Evolutionary conservation across 1,139 yeast genomes (phyloP).

Genomic region (Yamadazyma mexicana): DNA sequence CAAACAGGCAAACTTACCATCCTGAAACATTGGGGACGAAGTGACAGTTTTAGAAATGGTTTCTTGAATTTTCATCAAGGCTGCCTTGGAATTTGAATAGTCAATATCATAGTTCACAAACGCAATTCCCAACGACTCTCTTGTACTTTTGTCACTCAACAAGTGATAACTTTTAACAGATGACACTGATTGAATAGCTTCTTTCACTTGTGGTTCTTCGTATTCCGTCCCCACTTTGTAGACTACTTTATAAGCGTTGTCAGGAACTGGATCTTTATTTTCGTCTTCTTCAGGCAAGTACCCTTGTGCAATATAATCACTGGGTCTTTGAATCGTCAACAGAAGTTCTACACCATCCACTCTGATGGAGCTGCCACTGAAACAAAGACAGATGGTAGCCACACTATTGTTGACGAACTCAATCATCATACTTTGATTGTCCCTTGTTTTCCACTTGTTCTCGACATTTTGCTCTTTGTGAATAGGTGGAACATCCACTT

Average conservation of each 20-base stretch:
- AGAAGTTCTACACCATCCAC: conserved; percentile 16
- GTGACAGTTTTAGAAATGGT: conserved; percentile 10
- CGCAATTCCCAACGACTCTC: conserved; percentile 39
- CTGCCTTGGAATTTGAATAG: conserved; percentile 13
- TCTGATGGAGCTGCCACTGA: conserved; percentile 36
- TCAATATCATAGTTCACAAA: conserved; percentile 36
- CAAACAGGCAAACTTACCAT: conserved; percentile 37
- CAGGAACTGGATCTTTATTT: conserved; percentile 22
- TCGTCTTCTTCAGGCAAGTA: conserved; percentile 17
- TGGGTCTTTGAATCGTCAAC: conserved; percentile 53
- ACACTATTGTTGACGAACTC: conserved; percentile 54
- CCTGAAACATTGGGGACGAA: conserved; percentile 16
- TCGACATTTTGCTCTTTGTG: conserved; percentile 31
- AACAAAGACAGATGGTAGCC: conserved; percentile 59
- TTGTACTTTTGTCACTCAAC: conserved; percentile 38
- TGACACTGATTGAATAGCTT: conserved; percentile 23
- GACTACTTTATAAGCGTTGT: conserved; percentile 38
- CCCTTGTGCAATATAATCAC: conserved; percentile 55
- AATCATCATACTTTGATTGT: conserved; percentile 42
- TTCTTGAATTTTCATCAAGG: conserved; percentile 18
- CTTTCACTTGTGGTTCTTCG: conserved; percentile 28
- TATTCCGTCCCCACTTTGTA: conserved; percentile 24
- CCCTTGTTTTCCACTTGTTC: conserved; percentile 32
- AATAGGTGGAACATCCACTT: conserved; percentile 26
- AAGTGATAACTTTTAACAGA: conserved; percentile 30